These are phyloP conservation scores for Anaeromyces robustus DNA, from an alignment of 192 early-diverging fungal genomes.

Conservation along the genomic window DNA sequence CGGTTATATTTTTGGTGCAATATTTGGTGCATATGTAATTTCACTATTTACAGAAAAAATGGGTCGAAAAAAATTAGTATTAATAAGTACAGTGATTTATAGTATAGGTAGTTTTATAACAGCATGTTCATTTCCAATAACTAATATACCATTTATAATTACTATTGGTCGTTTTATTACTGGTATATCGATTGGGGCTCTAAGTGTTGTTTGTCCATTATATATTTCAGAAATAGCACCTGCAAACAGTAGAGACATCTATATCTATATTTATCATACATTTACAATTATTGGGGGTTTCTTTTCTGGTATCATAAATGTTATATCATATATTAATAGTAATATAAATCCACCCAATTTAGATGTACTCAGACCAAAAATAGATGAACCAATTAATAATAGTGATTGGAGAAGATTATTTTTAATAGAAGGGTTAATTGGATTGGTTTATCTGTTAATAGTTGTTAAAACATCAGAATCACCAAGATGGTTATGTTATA, in stretches of 20 bases:
- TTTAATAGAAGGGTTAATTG: conserved; percentile 3
- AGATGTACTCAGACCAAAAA: too few relatives aligned
- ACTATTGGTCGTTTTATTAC: conserved; percentile 2
- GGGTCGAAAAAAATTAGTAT: conserved; percentile 1
- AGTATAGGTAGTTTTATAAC: not conserved
- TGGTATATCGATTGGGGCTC: not conserved
- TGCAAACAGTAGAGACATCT: not conserved
- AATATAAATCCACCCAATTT: too few relatives aligned
- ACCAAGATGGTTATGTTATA: conserved; percentile 4
- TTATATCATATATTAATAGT: too few relatives aligned
- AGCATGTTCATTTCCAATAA: conserved; percentile 1
- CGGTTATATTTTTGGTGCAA: conserved; percentile 1
- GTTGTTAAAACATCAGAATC: not conserved
- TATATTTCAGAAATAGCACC: conserved; percentile 5
- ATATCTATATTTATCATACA: too few relatives aligned
- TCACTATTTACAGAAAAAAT: conserved; percentile 1
- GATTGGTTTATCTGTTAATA: not conserved
- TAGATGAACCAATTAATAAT: not conserved
- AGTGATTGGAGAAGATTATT: not conserved
- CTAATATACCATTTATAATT: not conserved
- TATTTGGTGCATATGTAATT: not conserved
- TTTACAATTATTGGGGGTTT: too few relatives aligned
- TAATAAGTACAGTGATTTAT: conserved; percentile 3
- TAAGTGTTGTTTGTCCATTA: conserved; percentile 1
- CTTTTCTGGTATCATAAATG: too few relatives aligned